Evolutionary conservation across 73 alveolate genomes (phyloP).

Genomic region (Stentor coeruleus): DNA sequence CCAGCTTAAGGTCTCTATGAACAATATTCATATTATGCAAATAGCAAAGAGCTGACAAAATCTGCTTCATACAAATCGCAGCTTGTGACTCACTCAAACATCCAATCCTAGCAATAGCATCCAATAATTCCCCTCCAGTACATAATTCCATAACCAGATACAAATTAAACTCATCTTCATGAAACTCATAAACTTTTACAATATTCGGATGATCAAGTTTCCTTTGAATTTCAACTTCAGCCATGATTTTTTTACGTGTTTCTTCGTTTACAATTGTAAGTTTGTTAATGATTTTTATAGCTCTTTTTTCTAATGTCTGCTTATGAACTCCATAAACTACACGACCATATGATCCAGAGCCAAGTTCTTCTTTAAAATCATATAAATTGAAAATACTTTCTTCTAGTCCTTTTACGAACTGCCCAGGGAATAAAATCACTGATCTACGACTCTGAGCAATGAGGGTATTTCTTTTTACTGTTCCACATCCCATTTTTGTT

Average conservation of each 20-base stretch:
- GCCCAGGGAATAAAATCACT: not conserved
- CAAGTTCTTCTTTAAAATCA: not conserved
- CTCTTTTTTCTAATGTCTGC: not conserved
- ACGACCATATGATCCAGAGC: not conserved
- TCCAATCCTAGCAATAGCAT: constrained; percentile 59
- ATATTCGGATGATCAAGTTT: constrained; percentile 84
- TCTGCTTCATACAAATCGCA: constrained; percentile 63
- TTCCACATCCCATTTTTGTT: not conserved
- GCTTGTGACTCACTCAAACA: constrained; percentile 66
- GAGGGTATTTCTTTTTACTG: not conserved
- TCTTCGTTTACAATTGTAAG: not conserved
- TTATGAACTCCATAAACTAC: not conserved
- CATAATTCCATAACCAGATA: constrained; percentile 56
- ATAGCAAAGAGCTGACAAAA: constrained; percentile 74
- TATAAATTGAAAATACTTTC: not conserved
- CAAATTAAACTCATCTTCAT: constrained; percentile 56
- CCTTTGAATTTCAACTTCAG: not conserved
- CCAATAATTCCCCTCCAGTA: constrained; percentile 71
- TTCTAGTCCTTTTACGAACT: not conserved
- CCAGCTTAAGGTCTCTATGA: constrained; percentile 91
- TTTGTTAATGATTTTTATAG: not conserved
- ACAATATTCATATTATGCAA: constrained; percentile 72
- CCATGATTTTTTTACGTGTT: not conserved
- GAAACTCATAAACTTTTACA: constrained; percentile 73
- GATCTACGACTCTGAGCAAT: not conserved